Evolutionary conservation across 768 basidiomycete genomes (phyloP), one percentile per base, ranked within the genome.

Genomic region (Calocybe gangraenosa): DNA sequence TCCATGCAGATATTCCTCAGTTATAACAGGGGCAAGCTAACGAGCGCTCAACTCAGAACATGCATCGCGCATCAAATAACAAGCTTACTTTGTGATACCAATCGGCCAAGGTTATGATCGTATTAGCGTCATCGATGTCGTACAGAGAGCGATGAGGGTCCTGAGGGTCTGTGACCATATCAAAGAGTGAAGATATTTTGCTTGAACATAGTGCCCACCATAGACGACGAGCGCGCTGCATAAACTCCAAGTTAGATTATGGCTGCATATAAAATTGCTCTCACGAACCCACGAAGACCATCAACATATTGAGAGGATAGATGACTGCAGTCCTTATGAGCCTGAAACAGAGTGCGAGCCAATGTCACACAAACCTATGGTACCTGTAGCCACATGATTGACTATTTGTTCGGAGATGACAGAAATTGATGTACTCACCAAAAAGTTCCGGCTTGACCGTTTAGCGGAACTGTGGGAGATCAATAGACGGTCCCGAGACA

Each of bases 241-340:
- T n/a, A n/a, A n/a, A n/a, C n/a, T 25, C 9, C n/a, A n/a, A n/a
- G n/a, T n/a, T 13, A 8, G 38, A 23, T 2, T 23, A 21, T 10
- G 7, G n/a, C 11, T 7, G 34, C n/a, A 17, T 14, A 14, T 31
- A 14, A 2, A 2, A 25, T 17, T 14, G 18, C n/a, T 7, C 7
- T 63, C 51, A 13, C 37, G n/a, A n/a, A 21, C 22, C 49, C 69
- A 28, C 69, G 58, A 19, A 67, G 51, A 0, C 70, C 70, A 53
- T 71, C 70, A 39, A 67, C 78, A 45, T 76, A 77, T 52, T 78
- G 76, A 2, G 37, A 58, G 44, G 42, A 46, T 39, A 35, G 18
- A 22, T 48, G 30, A 21, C 37, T 43, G 23, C 14, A 36, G n/a
- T 23, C 13, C 20, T 15, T n/a, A 28, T 33, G 7, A 42, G 21